Evolutionary conservation across 2,329 filamentous ascomycete species (phyloP).

Genomic region (Tolypocladium nubicola): DNA sequence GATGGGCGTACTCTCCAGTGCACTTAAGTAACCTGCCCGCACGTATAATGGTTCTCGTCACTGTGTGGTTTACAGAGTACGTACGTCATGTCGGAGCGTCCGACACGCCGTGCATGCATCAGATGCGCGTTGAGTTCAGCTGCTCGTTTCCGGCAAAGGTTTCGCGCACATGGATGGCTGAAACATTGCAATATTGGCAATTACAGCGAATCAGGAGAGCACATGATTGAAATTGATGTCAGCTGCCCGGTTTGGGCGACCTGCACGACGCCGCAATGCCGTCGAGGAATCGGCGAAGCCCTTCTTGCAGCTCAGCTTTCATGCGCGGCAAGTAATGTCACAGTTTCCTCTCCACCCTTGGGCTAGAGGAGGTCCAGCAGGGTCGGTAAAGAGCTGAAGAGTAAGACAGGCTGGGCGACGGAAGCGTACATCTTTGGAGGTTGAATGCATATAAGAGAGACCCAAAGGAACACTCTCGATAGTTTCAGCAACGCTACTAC

Average conservation of each 20-base stretch:
- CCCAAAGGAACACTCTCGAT: background rate
- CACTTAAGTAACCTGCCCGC: background rate
- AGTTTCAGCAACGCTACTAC: background rate
- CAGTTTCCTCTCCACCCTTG: background rate
- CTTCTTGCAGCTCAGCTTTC: background rate
- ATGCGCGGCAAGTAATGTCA: background rate
- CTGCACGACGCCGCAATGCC: too few species aligned
- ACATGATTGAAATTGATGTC: too few species aligned
- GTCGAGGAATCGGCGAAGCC: too few species aligned
- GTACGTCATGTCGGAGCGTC: background rate
- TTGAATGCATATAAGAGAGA: background rate
- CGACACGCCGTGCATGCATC: background rate
- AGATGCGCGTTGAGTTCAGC: background rate
- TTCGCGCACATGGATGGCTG: background rate
- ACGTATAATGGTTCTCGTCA: background rate
- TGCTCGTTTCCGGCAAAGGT: background rate
- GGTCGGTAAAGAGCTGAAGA: background rate
- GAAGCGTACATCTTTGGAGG: background rate
- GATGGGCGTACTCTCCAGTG: background rate
- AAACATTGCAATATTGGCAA: background rate
- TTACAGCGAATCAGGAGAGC: background rate
- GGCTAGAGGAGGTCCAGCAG: background rate
- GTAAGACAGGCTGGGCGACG: background rate
- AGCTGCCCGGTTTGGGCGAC: too few species aligned
- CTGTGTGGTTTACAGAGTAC: background rate